Base-by-base conservation (phyloP, 108 stramenopile genomes). In the Cylindrotheca closterium region DNA sequence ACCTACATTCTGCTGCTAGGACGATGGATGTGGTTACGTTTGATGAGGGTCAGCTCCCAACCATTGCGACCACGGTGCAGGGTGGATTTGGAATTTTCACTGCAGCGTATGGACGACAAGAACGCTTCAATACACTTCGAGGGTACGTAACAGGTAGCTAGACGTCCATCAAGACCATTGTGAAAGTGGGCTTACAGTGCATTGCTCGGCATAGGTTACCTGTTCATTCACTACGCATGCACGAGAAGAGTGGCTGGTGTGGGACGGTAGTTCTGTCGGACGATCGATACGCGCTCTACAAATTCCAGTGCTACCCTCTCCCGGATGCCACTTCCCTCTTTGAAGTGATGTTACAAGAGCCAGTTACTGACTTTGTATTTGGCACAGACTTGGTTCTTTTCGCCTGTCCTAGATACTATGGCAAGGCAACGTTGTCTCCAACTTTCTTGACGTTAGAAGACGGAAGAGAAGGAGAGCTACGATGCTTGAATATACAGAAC, bases 1-100 rank as follows among this genome's bases (percentile, higher is more conserved):
- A 63, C 10, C 56, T 74, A 34, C 65, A 74, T 63, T 52, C 73
- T 17, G 54, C 73, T 17, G 65, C 73, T 4, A 45, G 73, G 55
- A 66, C 73, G 4, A 48, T 74, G 17, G 65, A 74, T 51, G 65
- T 74, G 8, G 64, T 30, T 19, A 47, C n/a, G 17, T 32, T 60
- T 25, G 24, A 10, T 17, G 3, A 55, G 4, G 29, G 28, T 3
- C 1, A 26, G 0, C 60, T 63, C 4, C 70, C 65, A 1, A 42
- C 59, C 17, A 55, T 67, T 19, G 60, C 59, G 24, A 61, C 65
- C 0, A 58, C 51, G 10, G 19, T 74, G 3, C 60, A 65, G 19
- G 65, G 62, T 5, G 71, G 71, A 22, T 64, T 25, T 63, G 63
- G 62, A 25, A 24, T 34, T 33, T 64, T 42, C 25, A 51, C 21